Conservation (phyloP, 352 stramenopile genomes). For the Phytophthora fragariae region DNA sequence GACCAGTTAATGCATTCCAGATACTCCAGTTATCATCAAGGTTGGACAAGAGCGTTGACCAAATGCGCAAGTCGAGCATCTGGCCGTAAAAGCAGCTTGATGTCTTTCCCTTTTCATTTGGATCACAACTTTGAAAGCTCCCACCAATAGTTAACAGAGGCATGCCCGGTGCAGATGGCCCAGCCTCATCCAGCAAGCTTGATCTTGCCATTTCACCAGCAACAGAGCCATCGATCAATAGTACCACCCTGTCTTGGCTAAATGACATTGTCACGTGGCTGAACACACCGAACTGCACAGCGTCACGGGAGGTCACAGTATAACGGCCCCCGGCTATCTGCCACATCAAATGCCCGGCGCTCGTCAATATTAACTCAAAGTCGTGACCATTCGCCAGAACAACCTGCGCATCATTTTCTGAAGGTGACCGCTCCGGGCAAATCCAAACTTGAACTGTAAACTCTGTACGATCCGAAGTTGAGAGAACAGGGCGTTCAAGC, state of each 20-base stretch:
- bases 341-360: conserved; percentile 58
- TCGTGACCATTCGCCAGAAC: conserved; percentile 70
- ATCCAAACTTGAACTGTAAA: conserved; percentile 82
- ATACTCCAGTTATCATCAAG: conserved; percentile 44
- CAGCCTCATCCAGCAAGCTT: conserved; percentile 29
- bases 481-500: conserved; percentile 69
- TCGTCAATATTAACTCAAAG: conserved; percentile 59
- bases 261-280: conserved; percentile 71
- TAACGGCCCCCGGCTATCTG: conserved; percentile 50
- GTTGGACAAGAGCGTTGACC: conserved; percentile 48
- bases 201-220: conserved; percentile 43
- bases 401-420: conserved; percentile 45
- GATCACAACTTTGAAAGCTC: conserved; percentile 45
- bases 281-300: conserved; percentile 59
- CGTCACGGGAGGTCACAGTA: conserved; percentile 44
- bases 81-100: conserved; percentile 64
- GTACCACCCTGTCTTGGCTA: conserved; percentile 41
- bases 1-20: conserved; percentile 41
- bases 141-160: conserved; percentile 62
- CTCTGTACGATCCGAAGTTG: conserved; percentile 57
- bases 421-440: conserved; percentile 34
- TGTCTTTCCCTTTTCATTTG: conserved; percentile 28
- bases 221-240: conserved; percentile 59
- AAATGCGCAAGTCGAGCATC: conserved; percentile 79
- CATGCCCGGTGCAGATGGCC: conserved; percentile 33